Conservation (phyloP, 352 stramenopile genomes). For the Phytophthora uliginosa region DNA sequence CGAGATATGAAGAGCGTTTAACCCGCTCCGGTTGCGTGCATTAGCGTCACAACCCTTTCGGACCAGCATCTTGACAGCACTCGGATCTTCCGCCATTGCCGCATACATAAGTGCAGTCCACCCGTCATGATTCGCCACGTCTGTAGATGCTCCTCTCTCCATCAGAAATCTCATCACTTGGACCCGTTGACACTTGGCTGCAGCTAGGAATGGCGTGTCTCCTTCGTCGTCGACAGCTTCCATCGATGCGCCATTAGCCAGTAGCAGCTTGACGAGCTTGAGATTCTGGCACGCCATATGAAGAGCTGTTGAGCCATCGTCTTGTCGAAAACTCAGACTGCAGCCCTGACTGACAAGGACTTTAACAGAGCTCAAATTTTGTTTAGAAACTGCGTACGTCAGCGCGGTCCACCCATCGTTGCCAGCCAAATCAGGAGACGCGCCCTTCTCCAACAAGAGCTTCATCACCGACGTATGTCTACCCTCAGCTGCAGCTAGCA, state of each 20-base stretch:
- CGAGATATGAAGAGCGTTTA: neutral
- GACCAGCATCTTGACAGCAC: neutral
- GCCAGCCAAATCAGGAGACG: neutral
- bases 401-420: neutral
- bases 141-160: neutral
- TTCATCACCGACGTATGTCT: neutral
- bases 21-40: neutral
- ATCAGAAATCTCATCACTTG: neutral
- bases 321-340: neutral
- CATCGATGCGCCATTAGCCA: neutral
- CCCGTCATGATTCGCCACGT: neutral
- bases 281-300: neutral
- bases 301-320: neutral
- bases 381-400: neutral
- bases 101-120: neutral
- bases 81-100: neutral
- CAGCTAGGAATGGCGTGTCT: neutral
- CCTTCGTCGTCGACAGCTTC: neutral
- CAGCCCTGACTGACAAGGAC: neutral
- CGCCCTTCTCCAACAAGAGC: neutral
- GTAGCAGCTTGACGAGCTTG: neutral
- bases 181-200: neutral
- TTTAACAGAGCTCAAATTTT: neutral
- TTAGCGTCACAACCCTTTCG: neutral
- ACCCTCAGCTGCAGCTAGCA: neutral